Percentiles rank a stretch among this genome's conserved stretches.
phyloP scores from a whole-genome alignment of 2,329 filamentous ascomycete species.

The Alternaria sp. region DNA sequence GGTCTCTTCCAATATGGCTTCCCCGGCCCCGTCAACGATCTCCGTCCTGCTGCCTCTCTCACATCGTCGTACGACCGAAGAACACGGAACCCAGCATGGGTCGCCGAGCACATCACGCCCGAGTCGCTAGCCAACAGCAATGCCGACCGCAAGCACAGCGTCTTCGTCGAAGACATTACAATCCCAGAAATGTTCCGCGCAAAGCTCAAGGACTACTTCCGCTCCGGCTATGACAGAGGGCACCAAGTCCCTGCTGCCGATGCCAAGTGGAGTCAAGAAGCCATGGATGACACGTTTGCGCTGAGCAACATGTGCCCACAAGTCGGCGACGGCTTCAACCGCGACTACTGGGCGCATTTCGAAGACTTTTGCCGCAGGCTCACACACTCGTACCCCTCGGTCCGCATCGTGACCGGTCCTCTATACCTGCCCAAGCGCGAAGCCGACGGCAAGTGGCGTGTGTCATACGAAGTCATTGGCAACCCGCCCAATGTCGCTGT shows the following conservation, averaged over 20 bases:
- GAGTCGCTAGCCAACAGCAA: slow-evolving; percentile 77
- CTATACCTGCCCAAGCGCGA: slow-evolving; percentile 90
- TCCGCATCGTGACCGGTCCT: slow-evolving; percentile 91
- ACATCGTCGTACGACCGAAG: slow-evolving; percentile 91
- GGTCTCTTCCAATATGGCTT: slow-evolving; percentile 72
- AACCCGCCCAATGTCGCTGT: slow-evolving; percentile 93
- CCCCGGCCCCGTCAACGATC: slow-evolving; percentile 86
- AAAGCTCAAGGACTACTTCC: slow-evolving; percentile 91
- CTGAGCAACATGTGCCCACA: slow-evolving; percentile 98
- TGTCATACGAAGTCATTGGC: slow-evolving; percentile 94
- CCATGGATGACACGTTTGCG: slow-evolving; percentile 95
- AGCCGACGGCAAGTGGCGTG: slow-evolving; percentile 92
- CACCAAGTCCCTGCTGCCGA: slow-evolving; percentile 98
- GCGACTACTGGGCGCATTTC: slow-evolving; percentile 99
- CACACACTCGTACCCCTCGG: slow-evolving; percentile 80
- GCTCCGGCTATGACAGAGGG: slow-evolving; percentile 92
- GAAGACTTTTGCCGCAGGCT: slow-evolving; percentile 94
- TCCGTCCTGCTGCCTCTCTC: slow-evolving; percentile 77
- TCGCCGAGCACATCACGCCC: slow-evolving; percentile 90
- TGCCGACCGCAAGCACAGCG: slow-evolving; percentile 83
- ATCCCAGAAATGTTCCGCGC: slow-evolving; percentile 90
- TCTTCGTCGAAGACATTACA: slow-evolving; percentile 79
- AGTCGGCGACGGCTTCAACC: slow-evolving; percentile 97
- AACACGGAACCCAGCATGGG: slow-evolving; percentile 92
- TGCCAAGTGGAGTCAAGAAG: slow-evolving; percentile 90